Evolutionary conservation across 129 eudicot genomes (phyloP).

Genomic region (Flaveria sonorensis): DNA sequence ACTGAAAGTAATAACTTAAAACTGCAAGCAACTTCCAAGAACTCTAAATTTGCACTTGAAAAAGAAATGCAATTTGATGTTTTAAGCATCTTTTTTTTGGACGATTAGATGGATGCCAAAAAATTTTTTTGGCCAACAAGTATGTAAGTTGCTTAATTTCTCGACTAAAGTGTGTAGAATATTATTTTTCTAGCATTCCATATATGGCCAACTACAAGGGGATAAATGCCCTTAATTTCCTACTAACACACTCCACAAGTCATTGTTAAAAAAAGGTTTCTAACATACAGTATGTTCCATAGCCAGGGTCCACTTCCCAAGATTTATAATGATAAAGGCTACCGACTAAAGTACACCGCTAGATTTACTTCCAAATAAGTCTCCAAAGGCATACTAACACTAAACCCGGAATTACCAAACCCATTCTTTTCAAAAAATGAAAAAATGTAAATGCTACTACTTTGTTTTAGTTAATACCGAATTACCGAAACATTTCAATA

Average conservation of each 20-base stretch:
- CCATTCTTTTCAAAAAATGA: background rate
- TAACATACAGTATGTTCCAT: too few species aligned
- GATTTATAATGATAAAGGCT: too few species aligned
- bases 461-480: background rate
- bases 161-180: background rate
- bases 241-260: too few species aligned
- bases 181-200: background rate
- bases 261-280: too few species aligned
- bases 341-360: too few species aligned
- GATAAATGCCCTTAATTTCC: too few species aligned
- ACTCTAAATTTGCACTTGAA: background rate
- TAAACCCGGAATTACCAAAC: background rate
- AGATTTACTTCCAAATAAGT: too few species aligned
- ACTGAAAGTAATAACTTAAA: background rate
- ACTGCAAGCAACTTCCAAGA: background rate
- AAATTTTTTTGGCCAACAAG: background rate
- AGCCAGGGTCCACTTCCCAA: too few species aligned
- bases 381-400: too few species aligned
- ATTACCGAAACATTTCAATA: background rate
- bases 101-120: background rate
- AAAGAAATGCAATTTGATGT: background rate
- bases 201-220: background rate
- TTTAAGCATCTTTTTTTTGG: background rate
- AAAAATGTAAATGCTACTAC: constrained; percentile 1
- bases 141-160: background rate